Evolutionary conservation across 257 asterid species (phyloP).

Genomic region (Nicotiana attenuata): DNA sequence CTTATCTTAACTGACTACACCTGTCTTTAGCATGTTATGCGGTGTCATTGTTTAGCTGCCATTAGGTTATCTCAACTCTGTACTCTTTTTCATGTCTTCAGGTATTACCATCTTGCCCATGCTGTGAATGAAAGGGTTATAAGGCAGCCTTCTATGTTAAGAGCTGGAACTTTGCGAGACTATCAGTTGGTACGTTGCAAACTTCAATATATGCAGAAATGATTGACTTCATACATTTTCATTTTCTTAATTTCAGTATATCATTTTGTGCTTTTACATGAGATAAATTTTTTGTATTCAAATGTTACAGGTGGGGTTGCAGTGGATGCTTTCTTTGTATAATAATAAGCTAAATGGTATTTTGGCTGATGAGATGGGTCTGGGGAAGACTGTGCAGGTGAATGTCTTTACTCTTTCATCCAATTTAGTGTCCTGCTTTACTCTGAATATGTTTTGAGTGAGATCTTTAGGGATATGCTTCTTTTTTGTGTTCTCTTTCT

Average conservation of each 20-base stretch:
- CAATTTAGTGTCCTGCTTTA: neutral
- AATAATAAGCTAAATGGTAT: slow-evolving; percentile 96
- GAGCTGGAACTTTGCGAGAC: slow-evolving; percentile 91
- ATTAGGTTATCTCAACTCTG: neutral
- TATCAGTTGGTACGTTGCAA: slow-evolving; percentile 81
- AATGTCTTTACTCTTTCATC: neutral
- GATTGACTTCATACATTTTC: neutral
- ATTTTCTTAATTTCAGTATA: neutral
- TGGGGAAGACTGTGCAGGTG: slow-evolving; percentile 99
- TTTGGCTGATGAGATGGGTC: slow-evolving; percentile 99
- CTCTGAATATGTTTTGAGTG: neutral
- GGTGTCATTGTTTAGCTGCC: neutral
- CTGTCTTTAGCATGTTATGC: neutral
- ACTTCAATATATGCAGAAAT: slow-evolving; percentile 11
- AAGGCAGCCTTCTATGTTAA: slow-evolving; percentile 96
- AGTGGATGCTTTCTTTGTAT: slow-evolving; percentile 99
- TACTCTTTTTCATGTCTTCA: slow-evolving; percentile 23
- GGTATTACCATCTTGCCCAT: slow-evolving; percentile 97
- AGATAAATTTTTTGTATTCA: slow-evolving; percentile 17
- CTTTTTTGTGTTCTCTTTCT: slow-evolving; percentile 6
- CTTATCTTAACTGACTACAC: neutral
- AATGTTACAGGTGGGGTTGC: slow-evolving; percentile 90
- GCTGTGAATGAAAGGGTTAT: slow-evolving; percentile 92
- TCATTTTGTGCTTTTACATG: slow-evolving; percentile 8
- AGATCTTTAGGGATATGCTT: neutral